A percentile compares a stretch with the other conserved stretches of the same genome.
Evolutionary conservation across 345 rosid genomes (phyloP).

Genomic region (Salix suchowensis): DNA sequence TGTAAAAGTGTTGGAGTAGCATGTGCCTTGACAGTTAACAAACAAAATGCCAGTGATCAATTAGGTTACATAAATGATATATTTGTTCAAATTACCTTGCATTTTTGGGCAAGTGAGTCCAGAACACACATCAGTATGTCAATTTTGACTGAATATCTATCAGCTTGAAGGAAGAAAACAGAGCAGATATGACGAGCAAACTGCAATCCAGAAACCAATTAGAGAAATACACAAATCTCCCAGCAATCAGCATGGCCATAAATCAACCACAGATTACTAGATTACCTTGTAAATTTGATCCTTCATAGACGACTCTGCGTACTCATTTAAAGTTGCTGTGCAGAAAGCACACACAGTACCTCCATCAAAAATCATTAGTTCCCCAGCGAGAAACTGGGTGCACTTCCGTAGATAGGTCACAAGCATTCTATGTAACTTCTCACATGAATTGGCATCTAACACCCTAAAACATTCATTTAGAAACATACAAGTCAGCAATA

Average conservation of each 20-base stretch:
- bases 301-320: constrained; percentile 47
- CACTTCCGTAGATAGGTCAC: constrained; percentile 50
- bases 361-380: constrained; percentile 39
- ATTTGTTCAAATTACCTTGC: constrained; percentile 48
- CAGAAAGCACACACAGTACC: constrained; percentile 44
- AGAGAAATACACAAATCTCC: constrained; percentile 2
- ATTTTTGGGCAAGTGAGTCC: constrained; percentile 38
- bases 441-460: constrained; percentile 54
- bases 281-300: constrained; percentile 66
- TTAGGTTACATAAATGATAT: background rate
- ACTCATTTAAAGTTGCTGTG: constrained; percentile 38
- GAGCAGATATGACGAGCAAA: constrained; percentile 59
- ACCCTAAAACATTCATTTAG: constrained; percentile 34
- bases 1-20: background rate
- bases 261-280: constrained; percentile 26
- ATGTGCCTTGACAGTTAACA: background rate
- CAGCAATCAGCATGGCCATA: background rate
- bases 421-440: constrained; percentile 52
- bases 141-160: constrained; percentile 25
- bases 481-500: constrained; percentile 14
- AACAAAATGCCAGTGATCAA: background rate
- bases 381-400: constrained; percentile 46
- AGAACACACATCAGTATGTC: constrained; percentile 38
- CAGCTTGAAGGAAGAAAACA: constrained; percentile 41
- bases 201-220: constrained; percentile 35